phyloP scores from a whole-genome alignment of 1,284 basidiomycete species.

The Heterobasidion parviporum region DNA sequence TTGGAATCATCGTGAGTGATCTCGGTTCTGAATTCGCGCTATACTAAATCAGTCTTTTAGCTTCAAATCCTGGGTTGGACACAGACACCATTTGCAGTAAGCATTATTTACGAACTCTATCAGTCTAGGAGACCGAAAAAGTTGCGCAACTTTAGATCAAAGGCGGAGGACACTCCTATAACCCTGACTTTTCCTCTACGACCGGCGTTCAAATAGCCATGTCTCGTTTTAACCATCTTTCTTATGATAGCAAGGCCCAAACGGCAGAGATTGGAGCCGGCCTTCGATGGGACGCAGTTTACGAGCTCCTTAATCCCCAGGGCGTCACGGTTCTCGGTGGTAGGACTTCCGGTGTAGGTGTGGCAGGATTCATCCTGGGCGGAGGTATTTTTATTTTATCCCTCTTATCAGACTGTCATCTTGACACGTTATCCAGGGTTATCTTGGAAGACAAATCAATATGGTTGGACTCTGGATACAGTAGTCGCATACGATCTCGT shows the following conservation, averaged over 20 bases:
- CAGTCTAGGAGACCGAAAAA: neutral
- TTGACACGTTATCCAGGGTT: conserved; percentile 16
- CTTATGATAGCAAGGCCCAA: conserved; percentile 19
- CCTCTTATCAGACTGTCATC: neutral
- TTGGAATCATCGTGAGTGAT: no score
- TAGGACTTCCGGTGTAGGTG: conserved; percentile 33
- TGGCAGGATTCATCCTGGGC: conserved; percentile 39
- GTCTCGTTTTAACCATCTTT: conserved; percentile 32
- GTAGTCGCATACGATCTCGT: conserved; percentile 30
- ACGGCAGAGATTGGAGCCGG: conserved; percentile 39
- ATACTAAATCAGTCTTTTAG: conserved; percentile 12
- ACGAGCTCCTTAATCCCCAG: conserved; percentile 26
- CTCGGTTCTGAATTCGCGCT: no score
- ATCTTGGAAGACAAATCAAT: conserved; percentile 32
- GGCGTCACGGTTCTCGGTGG: conserved; percentile 39
- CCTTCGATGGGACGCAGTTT: conserved; percentile 41
- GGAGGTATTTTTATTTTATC: conserved; percentile 25
- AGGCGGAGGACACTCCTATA: conserved; percentile 39
- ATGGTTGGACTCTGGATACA: conserved; percentile 36
- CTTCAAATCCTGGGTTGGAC: conserved; percentile 34
- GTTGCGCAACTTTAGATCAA: conserved; percentile 27
- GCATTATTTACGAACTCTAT: conserved; percentile 1
- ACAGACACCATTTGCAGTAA: conserved; percentile 28
- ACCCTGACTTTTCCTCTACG: conserved; percentile 43
- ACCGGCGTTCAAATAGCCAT: conserved; percentile 44